Evolutionary conservation across 2,329 filamentous ascomycete species (phyloP).

Genomic region (Xylariaceae sp.): DNA sequence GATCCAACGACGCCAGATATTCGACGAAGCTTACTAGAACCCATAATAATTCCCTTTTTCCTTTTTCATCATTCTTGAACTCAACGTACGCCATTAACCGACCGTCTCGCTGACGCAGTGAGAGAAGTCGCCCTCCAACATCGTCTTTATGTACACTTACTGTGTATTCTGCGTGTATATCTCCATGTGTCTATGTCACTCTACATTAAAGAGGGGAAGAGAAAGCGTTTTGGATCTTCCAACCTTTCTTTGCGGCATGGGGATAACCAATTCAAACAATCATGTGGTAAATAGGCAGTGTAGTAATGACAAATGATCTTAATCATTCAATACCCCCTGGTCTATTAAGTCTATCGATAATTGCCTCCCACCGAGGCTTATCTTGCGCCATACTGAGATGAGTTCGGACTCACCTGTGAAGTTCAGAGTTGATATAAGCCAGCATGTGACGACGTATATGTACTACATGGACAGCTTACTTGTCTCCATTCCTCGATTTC

Average conservation of each 20-base stretch:
- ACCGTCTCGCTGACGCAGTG: not conserved
- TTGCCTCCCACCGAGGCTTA: no score
- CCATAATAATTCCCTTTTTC: slow-evolving; percentile 18
- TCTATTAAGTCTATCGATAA: no score
- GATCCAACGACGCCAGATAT: not conserved
- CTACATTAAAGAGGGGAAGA: not conserved
- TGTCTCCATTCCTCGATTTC: no score
- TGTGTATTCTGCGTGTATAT: slow-evolving; percentile 13
- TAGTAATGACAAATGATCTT: no score
- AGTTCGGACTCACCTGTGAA: no score
- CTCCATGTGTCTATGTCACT: not conserved
- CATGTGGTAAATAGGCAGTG: slow-evolving; percentile 1
- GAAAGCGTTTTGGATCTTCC: slow-evolving; percentile 15
- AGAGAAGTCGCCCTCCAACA: not conserved
- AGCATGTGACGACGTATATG: no score
- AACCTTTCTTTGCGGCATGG: not conserved
- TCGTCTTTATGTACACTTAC: slow-evolving; percentile 9
- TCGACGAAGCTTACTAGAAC: slow-evolving; percentile 12
- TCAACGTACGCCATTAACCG: not conserved
- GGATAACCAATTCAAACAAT: not conserved
- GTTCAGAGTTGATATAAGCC: no score
- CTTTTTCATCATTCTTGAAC: slow-evolving; percentile 2
- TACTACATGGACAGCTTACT: no score
- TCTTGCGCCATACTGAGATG: no score
- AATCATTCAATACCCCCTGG: no score